phyloP scores from a whole-genome alignment of 2,329 filamentous ascomycete species.

The Tolypocladium tundrense region DNA sequence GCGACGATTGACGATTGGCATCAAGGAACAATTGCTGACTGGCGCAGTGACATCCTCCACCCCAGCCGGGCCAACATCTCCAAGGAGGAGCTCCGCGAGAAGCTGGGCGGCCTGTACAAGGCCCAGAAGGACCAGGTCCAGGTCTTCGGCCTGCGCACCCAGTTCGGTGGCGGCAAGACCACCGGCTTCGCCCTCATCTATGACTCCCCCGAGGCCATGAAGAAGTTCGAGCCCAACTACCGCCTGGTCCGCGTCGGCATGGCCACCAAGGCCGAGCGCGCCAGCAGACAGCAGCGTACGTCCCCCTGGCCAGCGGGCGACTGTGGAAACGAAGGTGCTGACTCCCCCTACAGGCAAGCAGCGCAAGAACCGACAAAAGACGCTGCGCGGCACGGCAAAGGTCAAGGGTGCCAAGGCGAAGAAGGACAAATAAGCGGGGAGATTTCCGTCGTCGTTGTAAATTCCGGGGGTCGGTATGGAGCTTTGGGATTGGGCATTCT shows the following conservation, averaged over 20 bases:
- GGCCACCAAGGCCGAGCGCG: slow-evolving; percentile 91
- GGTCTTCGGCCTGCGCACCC: slow-evolving; percentile 96
- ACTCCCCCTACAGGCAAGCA: slow-evolving; percentile 73
- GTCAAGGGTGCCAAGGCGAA: slow-evolving; percentile 90
- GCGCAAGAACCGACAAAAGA: slow-evolving; percentile 99
- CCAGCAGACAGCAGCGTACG: slow-evolving; percentile 98
- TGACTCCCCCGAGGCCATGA: slow-evolving; percentile 95
- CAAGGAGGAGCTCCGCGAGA: slow-evolving; percentile 96
- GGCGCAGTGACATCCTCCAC: slow-evolving; percentile 91
- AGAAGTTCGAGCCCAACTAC: slow-evolving; percentile 99
- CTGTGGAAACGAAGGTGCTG: slow-evolving; percentile 3
- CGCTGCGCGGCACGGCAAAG: slow-evolving; percentile 95
- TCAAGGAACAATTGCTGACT: slow-evolving; percentile 6
- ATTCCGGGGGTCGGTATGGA: slow-evolving; percentile 18
- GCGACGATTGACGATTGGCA: neutral
- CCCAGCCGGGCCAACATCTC: slow-evolving; percentile 96
- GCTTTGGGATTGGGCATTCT: slow-evolving; percentile 17
- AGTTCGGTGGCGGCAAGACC: slow-evolving; percentile 99
- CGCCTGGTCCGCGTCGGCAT: slow-evolving; percentile 88
- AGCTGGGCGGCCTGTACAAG: slow-evolving; percentile 96
- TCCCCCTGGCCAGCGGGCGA: slow-evolving; percentile 21
- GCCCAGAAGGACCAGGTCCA: slow-evolving; percentile 93
- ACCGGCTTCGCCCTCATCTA: slow-evolving; percentile 98
- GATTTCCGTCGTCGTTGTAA: slow-evolving; percentile 17
- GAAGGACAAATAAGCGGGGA: slow-evolving; percentile 73